These are phyloP conservation scores for Lecanicillium sp. DNA, from an alignment of 2,329 filamentous ascomycete species.

Conservation along the genomic window DNA sequence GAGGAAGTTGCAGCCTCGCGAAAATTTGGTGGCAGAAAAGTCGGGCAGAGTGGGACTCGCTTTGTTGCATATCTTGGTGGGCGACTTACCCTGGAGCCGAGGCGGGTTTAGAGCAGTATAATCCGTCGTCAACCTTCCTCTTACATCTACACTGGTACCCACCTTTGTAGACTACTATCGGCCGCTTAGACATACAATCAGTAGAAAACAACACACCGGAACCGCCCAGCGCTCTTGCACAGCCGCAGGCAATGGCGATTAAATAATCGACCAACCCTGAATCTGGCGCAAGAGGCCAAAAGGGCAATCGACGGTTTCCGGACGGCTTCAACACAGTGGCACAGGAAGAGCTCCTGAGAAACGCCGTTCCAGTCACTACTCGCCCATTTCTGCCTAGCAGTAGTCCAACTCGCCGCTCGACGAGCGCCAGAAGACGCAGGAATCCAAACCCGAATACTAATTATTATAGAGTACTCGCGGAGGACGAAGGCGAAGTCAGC, in stretches of 20 bases:
- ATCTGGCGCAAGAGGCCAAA: no score
- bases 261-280: no score
- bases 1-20: slow-evolving; percentile 7
- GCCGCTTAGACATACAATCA: no score
- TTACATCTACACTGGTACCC: no score
- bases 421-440: not conserved
- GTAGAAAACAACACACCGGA: no score
- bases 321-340: not conserved
- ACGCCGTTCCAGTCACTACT: not conserved
- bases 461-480: not conserved
- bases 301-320: not conserved
- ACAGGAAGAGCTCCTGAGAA: not conserved
- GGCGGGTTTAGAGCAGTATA: no score
- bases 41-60: slow-evolving; percentile 5
- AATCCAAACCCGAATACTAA: not conserved
- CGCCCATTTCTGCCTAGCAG: not conserved
- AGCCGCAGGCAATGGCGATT: not conserved
- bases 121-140: no score
- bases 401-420: not conserved
- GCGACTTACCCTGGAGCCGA: slow-evolving; percentile 1
- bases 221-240: not conserved
- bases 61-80: slow-evolving; percentile 18
- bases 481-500: not conserved
- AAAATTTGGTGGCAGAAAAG: slow-evolving; percentile 15
- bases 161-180: no score